Evolutionary conservation across 2,329 filamentous ascomycete species (phyloP), one percentile per base, ranked within the genome.

Genomic region (Penicillium verrucosum): DNA sequence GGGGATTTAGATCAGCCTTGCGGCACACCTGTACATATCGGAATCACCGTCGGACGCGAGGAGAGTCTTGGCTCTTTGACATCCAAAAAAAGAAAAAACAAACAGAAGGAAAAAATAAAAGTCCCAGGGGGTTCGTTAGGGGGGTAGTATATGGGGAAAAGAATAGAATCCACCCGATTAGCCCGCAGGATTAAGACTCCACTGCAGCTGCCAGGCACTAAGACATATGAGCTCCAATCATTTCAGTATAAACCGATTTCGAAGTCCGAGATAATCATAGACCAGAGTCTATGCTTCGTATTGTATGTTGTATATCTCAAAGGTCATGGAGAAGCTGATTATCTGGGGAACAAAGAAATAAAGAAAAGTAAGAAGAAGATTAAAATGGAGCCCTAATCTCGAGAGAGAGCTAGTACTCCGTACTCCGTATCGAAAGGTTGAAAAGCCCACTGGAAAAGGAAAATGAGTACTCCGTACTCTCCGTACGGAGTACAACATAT

Each of bases 51-150:
- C 57, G 58, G 63, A 61, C 59, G 60, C 56, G 59, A 65, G 61
- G 56, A 57, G 53, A 55, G 18, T 29, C 23, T 58, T 25, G 43
- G 43, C 46, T 38, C 46, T 42, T 45, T 54, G 41, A 21, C n/a
- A 18, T 18, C n/a, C 21, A 29, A 25, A 60, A 56, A 49, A 32
- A 42, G 49, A 54, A 34, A 3, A 34, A 16, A 8, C 8, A 6
- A 34, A 12, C 18, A 18, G 18, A 18, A 18, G 18, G 18, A 57
- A 56, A 51, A 50, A 52, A 47, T 52, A 18, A 18, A 18, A 18
- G 54, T 42, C 11, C 60, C 66, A 69, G 68, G 68, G 69, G 67
- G 68, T 72, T 71, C 67, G 64, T 69, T 67, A 69, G 68, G 64
- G 65, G 62, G 25, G 25, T 6, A 7, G 49, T 59, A 43, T 43